Percentiles rank a stretch among this genome's conserved stretches.
Conservation (phyloP, 2,329 filamentous ascomycete species). For the Scytalidium sp. region DNA sequence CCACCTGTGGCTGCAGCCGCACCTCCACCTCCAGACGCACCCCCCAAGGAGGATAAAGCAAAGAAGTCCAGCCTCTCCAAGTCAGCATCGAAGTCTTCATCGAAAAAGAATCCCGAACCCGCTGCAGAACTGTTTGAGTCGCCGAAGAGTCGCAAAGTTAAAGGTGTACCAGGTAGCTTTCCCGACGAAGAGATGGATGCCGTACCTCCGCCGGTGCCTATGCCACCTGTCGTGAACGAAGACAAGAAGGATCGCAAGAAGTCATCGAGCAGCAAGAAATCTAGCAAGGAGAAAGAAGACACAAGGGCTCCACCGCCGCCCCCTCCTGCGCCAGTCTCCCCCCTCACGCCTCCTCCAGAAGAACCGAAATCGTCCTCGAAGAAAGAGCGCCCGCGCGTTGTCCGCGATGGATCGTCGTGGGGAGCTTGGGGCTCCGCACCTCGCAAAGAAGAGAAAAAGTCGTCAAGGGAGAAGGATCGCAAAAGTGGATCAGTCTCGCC, state of each 20-base stretch:
- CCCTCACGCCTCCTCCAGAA: slow-evolving; percentile 46
- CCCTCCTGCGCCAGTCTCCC: slow-evolving; percentile 38
- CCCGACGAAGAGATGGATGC: slow-evolving; percentile 35
- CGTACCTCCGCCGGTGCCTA: slow-evolving; percentile 11
- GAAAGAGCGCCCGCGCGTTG: slow-evolving; percentile 76
- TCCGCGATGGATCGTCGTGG: slow-evolving; percentile 69
- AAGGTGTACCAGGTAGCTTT: slow-evolving; percentile 53
- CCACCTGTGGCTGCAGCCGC: slow-evolving; percentile 34
- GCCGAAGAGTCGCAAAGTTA: slow-evolving; percentile 34
- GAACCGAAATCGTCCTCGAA: slow-evolving; percentile 58
- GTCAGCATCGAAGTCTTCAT: slow-evolving; percentile 18
- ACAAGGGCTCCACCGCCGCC: slow-evolving; percentile 30
- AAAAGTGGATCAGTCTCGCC: slow-evolving; percentile 15
- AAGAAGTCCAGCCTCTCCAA: slow-evolving; percentile 34
- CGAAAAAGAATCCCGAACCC: slow-evolving; percentile 35
- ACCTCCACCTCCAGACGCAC: slow-evolving; percentile 38
- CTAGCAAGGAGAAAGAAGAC: slow-evolving; percentile 8
- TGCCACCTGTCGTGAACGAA: slow-evolving; percentile 32
- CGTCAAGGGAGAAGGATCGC: slow-evolving; percentile 22
- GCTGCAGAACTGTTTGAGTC: slow-evolving; percentile 24
- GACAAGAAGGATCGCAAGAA: slow-evolving; percentile 39
- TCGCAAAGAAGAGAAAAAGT: slow-evolving; percentile 33
- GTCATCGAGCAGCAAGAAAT: slow-evolving; percentile 32
- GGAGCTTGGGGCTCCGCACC: slow-evolving; percentile 65
- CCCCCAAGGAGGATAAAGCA: slow-evolving; percentile 37